phyloP scores from a whole-genome alignment of 805 yeast genomes.

The Candida ulmi region DNA sequence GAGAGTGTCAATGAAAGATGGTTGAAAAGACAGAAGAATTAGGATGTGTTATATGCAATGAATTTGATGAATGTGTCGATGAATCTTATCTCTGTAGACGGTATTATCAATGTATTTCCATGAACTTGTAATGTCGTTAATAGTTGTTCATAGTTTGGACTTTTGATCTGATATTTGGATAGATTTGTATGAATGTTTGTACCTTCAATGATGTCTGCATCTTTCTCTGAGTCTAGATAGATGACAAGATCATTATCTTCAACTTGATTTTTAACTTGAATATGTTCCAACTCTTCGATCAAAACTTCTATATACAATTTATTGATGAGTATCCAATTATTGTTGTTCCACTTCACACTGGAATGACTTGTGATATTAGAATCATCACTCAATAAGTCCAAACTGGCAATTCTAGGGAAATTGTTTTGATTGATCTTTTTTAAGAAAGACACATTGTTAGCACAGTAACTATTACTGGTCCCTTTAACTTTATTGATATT shows the following conservation, averaged over 20 bases:
- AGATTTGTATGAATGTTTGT: neutral
- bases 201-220: neutral
- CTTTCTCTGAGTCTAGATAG: neutral
- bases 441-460: conserved; percentile 1
- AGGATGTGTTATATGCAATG: conserved; percentile 2
- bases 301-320: conserved; percentile 8
- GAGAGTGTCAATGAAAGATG: conserved; percentile 66
- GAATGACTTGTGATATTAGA: conserved; percentile 5
- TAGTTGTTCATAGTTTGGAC: neutral
- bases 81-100: neutral
- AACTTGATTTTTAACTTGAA: neutral
- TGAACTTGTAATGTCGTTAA: neutral
- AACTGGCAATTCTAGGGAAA: conserved; percentile 9
- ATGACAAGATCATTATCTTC: neutral
- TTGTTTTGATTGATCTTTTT: conserved; percentile 3
- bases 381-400: conserved; percentile 10
- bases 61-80: conserved; percentile 9
- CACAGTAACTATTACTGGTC: conserved; percentile 10
- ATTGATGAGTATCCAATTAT: conserved; percentile 7
- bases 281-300: neutral
- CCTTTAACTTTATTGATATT: conserved; percentile 5
- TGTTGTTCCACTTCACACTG: conserved; percentile 10
- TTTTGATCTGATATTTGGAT: neutral
- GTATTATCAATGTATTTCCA: neutral
- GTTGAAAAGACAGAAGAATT: conserved; percentile 31